Base-by-base conservation (phyloP, 768 basidiomycete species). In the Glaciozyma martinii region DNA sequence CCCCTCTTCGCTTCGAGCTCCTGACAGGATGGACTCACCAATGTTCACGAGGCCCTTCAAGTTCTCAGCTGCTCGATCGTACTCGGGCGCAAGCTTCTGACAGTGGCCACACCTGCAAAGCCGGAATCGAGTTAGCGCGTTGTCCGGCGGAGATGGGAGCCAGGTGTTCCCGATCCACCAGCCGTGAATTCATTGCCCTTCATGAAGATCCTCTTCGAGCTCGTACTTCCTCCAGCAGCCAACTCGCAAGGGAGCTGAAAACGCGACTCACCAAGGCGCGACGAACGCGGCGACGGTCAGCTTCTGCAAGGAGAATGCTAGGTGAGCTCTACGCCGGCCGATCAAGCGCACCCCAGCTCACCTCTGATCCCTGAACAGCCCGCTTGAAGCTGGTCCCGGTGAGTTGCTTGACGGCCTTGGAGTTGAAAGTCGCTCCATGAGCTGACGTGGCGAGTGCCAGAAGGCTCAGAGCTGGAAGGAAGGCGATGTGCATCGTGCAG, bases 41-140 rank as follows among this genome's bases (percentile, higher is more conserved):
- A 74, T 60, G 56, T 74, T 65, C 44, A 74, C 71, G 40, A 74
- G 49, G 1, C 70, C 71, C 58, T 70, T 64, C 32, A 74, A 47
- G 56, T 69, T 71, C 40, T 71, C 66, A 4, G 71, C 69, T 4
- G 66, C 69, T 56, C 21, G 21, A n/a, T 47, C 46, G 29, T 50
- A 47, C 25, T 66, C 63, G 2, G 59, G 68, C 7, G 55, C 63
- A 25, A 71, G 65, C 37, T 61, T 59, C 62, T 65, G 61, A 56
- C 67, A 73, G 44, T 70, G 64, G 0, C 70, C 68, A 30, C 72
- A 71, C 65, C 66, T 58, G 32, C 29, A 8, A 23, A 21, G 46
- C 3, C 18, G 46, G 19, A 47, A 8, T 3, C 8, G 46, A 47
- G 46, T 47, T 6, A 47, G 46, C 46, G 46, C 3, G 21, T 19